Conservation (phyloP, 75 land plant species). For the Ceratopteris richardii region DNA sequence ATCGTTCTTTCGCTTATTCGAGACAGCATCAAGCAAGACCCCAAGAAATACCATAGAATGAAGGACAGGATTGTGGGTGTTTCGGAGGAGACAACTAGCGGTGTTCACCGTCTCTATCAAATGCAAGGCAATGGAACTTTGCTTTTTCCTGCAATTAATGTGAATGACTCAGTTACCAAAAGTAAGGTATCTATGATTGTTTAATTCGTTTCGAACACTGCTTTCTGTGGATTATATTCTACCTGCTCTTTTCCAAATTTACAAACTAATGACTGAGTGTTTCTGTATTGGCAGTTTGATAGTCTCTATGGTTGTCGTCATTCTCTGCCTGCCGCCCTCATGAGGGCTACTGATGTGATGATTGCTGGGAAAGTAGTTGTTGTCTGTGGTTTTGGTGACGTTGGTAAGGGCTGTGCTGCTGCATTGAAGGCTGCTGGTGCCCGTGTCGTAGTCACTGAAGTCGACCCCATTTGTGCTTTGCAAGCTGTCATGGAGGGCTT, state of each 20-base stretch:
- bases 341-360: conserved; percentile 76
- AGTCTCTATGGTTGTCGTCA: conserved; percentile 80
- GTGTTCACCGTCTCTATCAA: conserved; percentile 92
- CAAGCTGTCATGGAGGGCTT: conserved; percentile 6
- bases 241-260: no score
- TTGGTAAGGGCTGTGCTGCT: conserved; percentile 2
- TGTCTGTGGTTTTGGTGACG: conserved; percentile 78
- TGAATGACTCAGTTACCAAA: conserved; percentile 90
- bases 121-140: conserved; percentile 65
- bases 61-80: conserved; percentile 77
- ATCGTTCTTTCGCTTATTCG: conserved; percentile 40
- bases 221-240: no score
- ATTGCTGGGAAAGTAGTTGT: conserved; percentile 71
- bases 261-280: neutral
- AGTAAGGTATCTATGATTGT: conserved; percentile 57
- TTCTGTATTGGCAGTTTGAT: conserved; percentile 51
- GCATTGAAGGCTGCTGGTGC: conserved; percentile 41
- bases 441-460: neutral
- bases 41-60: conserved; percentile 72
- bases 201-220: neutral
- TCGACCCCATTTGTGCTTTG: neutral
- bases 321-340: conserved; percentile 66
- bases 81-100: conserved; percentile 88
- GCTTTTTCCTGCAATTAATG: conserved; percentile 79
- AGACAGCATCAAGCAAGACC: conserved; percentile 61